phyloP scores from a whole-genome alignment of 352 stramenopile genomes.

The Phytophthora europaea region DNA sequence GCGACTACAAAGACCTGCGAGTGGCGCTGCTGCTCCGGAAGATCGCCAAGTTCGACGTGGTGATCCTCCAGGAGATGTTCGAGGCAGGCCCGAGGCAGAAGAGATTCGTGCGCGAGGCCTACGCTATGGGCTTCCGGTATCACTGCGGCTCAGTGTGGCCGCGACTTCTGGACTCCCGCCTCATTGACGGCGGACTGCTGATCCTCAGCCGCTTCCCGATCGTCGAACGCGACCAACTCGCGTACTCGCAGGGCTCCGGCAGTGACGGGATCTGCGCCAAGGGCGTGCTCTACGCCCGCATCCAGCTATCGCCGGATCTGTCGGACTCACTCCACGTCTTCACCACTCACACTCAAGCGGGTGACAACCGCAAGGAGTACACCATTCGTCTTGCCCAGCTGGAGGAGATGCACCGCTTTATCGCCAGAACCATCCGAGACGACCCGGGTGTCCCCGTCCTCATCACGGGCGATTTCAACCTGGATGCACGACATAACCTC shows the following conservation, averaged over 20 bases:
- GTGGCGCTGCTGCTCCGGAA: conserved; percentile 76
- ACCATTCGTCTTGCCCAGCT: conserved; percentile 70
- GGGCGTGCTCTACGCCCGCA: conserved; percentile 77
- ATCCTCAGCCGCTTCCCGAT: conserved; percentile 90
- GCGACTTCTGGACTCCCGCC: conserved; percentile 48
- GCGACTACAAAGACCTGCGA: conserved; percentile 84
- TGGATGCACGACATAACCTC: conserved; percentile 82
- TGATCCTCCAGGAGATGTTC: conserved; percentile 87
- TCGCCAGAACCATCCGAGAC: conserved; percentile 55
- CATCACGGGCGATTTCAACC: conserved; percentile 85
- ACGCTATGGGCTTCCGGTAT: conserved; percentile 73
- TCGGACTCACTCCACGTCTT: conserved; percentile 85
- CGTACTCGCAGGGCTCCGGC: conserved; percentile 64
- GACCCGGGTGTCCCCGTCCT: conserved; percentile 69
- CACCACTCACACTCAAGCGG: conserved; percentile 86
- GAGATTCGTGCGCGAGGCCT: conserved; percentile 63
- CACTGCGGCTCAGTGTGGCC: conserved; percentile 84
- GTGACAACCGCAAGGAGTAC: conserved; percentile 58
- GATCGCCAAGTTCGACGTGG: conserved; percentile 77
- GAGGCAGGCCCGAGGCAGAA: conserved; percentile 68
- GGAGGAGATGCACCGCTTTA: conserved; percentile 70
- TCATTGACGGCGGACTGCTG: conserved; percentile 82
- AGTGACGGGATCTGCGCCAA: conserved; percentile 83
- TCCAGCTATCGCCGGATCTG: conserved; percentile 77
- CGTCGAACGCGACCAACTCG: conserved; percentile 70